Conservation (phyloP, 1,284 basidiomycete genomes). For the Puccinia triticina region DNA sequence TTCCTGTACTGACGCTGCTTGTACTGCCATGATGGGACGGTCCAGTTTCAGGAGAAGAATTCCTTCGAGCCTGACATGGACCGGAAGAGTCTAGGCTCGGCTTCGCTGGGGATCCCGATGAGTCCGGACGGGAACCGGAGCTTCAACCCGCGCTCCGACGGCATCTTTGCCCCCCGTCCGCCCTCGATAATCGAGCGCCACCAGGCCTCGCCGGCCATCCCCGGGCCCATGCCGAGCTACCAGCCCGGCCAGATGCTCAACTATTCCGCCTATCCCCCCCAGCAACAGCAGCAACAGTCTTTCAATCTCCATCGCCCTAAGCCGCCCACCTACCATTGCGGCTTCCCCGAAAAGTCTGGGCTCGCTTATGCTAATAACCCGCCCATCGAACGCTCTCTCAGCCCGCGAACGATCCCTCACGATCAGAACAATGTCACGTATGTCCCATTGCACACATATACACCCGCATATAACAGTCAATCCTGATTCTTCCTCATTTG, state of each 20-base stretch:
- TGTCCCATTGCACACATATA: background rate
- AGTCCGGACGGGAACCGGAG: background rate
- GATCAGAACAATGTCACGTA: background rate
- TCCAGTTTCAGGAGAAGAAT: slow-evolving; percentile 17
- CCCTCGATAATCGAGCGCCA: slow-evolving; percentile 40
- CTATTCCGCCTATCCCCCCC: background rate
- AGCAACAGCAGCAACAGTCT: background rate
- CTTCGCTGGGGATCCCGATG: background rate
- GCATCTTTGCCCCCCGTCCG: background rate
- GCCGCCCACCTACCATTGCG: background rate
- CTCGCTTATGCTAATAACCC: background rate
- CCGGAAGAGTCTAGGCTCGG: slow-evolving; percentile 3
- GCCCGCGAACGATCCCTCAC: background rate
- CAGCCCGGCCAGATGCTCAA: slow-evolving; percentile 34
- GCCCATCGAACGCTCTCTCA: background rate
- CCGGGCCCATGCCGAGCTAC: slow-evolving; percentile 22
- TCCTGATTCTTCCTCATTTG: background rate
- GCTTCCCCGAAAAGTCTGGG: background rate
- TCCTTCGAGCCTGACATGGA: background rate
- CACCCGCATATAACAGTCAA: background rate
- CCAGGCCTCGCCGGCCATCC: slow-evolving; percentile 7
- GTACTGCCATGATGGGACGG: no score
- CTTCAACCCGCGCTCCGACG: background rate
- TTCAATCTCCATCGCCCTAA: slow-evolving; percentile 24
- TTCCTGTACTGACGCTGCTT: background rate